phyloP scores from a whole-genome alignment of 306 rosid genomes.

The Fagus crenata region DNA sequence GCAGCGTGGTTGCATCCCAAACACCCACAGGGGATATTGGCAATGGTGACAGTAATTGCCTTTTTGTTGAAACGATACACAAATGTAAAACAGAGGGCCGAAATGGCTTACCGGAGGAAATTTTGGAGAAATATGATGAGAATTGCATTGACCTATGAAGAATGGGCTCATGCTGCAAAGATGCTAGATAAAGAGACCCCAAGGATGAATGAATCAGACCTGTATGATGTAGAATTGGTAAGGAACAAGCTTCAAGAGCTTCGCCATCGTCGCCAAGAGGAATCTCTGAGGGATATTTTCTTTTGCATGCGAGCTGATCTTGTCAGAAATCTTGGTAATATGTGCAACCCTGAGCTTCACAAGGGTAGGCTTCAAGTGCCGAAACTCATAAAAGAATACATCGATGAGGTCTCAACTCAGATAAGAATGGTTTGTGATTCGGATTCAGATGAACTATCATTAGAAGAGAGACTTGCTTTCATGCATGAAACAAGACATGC shows the following conservation, averaged over 20 bases:
- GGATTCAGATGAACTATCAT: conserved; percentile 75
- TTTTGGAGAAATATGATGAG: conserved; percentile 98
- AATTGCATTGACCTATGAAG: conserved; percentile 88
- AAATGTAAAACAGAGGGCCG: conserved; percentile 72
- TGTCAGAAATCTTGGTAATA: conserved; percentile 81
- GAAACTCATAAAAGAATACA: conserved; percentile 80
- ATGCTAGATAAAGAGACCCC: conserved; percentile 94
- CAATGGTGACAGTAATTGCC: conserved; percentile 81
- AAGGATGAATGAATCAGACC: conserved; percentile 77
- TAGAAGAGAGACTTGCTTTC: conserved; percentile 88
- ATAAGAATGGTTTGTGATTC: conserved; percentile 89
- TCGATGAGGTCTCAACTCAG: conserved; percentile 83
- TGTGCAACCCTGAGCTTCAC: conserved; percentile 93
- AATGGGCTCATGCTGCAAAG: conserved; percentile 99
- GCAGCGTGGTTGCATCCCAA: conserved; percentile 79
- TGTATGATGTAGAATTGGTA: conserved; percentile 79
- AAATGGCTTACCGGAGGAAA: conserved; percentile 89
- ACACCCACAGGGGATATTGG: conserved; percentile 90
- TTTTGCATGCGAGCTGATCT: conserved; percentile 98
- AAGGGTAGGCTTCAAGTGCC: conserved; percentile 91
- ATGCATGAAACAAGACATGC: conserved; percentile 97
- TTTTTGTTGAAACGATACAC: conserved; percentile 79
- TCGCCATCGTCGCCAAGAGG: conserved; percentile 71
- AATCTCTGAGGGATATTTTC: conserved; percentile 77
- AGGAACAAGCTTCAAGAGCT: conserved; percentile 91